Conservation (phyloP, 495 filamentous ascomycete genomes). For the Xylona heveae region DNA sequence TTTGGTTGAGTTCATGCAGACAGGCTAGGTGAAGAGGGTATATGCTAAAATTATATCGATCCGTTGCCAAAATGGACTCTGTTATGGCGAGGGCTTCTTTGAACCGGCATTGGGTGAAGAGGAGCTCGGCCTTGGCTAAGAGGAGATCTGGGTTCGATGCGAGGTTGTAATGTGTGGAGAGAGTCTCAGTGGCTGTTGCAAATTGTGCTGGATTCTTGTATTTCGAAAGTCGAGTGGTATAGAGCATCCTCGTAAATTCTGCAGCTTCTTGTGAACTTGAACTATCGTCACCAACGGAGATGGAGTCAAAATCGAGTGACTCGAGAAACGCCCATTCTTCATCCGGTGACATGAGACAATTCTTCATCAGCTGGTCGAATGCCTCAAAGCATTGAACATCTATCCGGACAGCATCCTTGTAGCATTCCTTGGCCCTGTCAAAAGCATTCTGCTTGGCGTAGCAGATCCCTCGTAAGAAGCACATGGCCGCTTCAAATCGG, state of each 20-base stretch:
- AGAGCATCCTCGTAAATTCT: constrained; percentile 90
- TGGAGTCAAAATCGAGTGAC: constrained; percentile 72
- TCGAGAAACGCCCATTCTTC: constrained; percentile 91
- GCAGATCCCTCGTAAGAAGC: constrained; percentile 80
- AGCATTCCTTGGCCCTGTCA: constrained; percentile 92
- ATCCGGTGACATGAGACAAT: constrained; percentile 88
- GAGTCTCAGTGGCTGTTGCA: constrained; percentile 67
- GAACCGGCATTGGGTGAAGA: constrained; percentile 91
- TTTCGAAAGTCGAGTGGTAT: constrained; percentile 89
- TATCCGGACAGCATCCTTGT: constrained; percentile 89
- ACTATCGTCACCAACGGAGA: constrained; percentile 34
- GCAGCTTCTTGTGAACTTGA: constrained; percentile 58
- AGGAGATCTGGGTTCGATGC: constrained; percentile 74
- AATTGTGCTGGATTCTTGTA: constrained; percentile 76
- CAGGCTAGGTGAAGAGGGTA: constrained; percentile 87
- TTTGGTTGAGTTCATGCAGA: constrained; percentile 68
- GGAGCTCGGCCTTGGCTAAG: constrained; percentile 72
- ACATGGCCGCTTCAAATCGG: constrained; percentile 90
- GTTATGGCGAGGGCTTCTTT: constrained; percentile 69
- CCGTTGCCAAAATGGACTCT: constrained; percentile 50
- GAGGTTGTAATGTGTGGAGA: constrained; percentile 86
- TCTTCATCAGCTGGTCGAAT: constrained; percentile 94
- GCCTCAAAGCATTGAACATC: constrained; percentile 98
- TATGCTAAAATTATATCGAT: constrained; percentile 74
- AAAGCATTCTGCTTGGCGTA: constrained; percentile 96